Base-by-base conservation (phyloP, 2,329 filamentous ascomycete genomes). In the Ophiostoma novo-ulmi region DNA sequence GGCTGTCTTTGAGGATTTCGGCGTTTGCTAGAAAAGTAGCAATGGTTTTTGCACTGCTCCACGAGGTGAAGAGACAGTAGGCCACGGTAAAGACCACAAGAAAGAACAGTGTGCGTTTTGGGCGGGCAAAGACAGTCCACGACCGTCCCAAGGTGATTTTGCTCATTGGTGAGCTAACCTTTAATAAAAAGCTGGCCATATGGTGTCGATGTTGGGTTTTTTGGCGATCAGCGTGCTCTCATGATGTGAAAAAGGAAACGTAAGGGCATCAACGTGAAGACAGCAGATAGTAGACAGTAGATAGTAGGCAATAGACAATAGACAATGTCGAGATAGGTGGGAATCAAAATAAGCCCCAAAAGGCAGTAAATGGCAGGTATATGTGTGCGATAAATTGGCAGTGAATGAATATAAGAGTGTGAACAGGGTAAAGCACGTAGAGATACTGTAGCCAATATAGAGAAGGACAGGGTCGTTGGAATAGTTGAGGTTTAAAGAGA, bases 1-100 rank as follows among this genome's bases (percentile, higher is more conserved):
- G 41, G 31, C 17, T 36, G 65, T 66, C 65, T n/a, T 61, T 69
- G 22, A 71, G n/a, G 17, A 68, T 13, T 22, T 71, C 71, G 10
- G 68, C 58, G 39, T 58, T 55, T 13, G 36, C 39, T 14, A 71
- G 65, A 8, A 52, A 41, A 6, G 68, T 65, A 7, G 71, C 65
- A 17, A 71, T 20, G 41, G n/a, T 20, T 22, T 38, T 8, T 13
- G 68, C 41, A 13, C 55, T 64, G 14, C 36, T 36, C 71, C 68
- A 71, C 1, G 65, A 65, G 22, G 20, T 35, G 41, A 70, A 22
- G 10, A 70, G 17, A 6, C 55, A 65, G 68, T 70, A 71, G 22
- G 63, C 10, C 3, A 70, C 8, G 22, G 20, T 39, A 1, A 67
- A 11, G 20, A 64, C 55, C 5, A 68, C 39, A 13, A 68, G 17